These are phyloP conservation scores for Xanthoparmelia taractica DNA, from an alignment of 495 filamentous ascomycete genomes.

Conservation along the genomic window DNA sequence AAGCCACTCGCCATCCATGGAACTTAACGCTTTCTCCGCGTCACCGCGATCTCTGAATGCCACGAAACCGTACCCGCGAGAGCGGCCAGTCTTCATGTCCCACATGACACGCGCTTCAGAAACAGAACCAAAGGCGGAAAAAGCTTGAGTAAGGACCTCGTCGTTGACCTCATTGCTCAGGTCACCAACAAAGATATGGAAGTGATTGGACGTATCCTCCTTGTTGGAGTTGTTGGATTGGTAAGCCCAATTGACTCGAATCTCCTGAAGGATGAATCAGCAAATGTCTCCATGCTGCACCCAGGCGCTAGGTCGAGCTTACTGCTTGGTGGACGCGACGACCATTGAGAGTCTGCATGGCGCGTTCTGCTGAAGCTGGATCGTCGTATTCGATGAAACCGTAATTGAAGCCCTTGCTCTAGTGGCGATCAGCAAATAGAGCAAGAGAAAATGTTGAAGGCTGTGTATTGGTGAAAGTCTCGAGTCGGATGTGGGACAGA, in stretches of 20 bases:
- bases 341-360: constrained; percentile 94
- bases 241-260: constrained; percentile 99
- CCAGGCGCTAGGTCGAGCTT: constrained; percentile 17
- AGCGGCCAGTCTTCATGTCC: constrained; percentile 99
- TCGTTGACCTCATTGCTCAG: constrained; percentile 99
- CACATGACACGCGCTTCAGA: constrained; percentile 99
- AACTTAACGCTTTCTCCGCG: constrained; percentile 90
- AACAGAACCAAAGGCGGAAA: constrained; percentile 91
- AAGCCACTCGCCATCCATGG: constrained; percentile 99
- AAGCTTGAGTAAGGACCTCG: constrained; percentile 87
- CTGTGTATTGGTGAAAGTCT: background rate
- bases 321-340: constrained; percentile 92
- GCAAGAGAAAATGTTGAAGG: background rate
- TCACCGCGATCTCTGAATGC: constrained; percentile 92
- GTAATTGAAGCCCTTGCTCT: constrained; percentile 97
- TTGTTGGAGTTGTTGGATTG: constrained; percentile 93
- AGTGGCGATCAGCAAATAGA: background rate
- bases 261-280: constrained; percentile 58
- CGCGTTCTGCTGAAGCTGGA: constrained; percentile 88
- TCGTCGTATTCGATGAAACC: constrained; percentile 99
- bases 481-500: background rate
- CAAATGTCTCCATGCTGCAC: constrained; percentile 1
- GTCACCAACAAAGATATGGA: constrained; percentile 98
- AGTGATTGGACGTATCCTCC: constrained; percentile 97
- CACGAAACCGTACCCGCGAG: constrained; percentile 95